Base-by-base conservation (phyloP, 192 early-diverging fungal genomes). In the Linnemannia hyalina region DNA sequence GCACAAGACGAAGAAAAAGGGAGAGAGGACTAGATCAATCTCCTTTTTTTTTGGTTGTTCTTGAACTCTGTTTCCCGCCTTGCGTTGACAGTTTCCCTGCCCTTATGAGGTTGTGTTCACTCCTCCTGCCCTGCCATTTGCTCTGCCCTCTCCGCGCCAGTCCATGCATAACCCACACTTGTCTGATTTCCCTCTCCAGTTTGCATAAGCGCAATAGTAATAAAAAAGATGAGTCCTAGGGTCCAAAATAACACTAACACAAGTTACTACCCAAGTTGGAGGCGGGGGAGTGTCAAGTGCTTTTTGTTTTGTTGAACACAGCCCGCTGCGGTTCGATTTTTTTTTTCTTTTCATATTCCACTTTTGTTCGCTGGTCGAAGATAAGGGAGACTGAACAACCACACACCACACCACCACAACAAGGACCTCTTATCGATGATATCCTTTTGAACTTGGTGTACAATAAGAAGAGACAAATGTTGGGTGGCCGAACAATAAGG, bases 201-300 rank as follows among this genome's bases (percentile, higher is more conserved):
- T 65, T 65, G 60, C 60, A 65, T 65, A 65, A 65, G 60, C 60
- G 26, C 60, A 65, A 65, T 3, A 32, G 26, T 65, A 29, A 65
- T n/a, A 29, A 65, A 32, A 32, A 60, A 26, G 7, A 52, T 4
- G 44, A 15, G 49, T 22, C 18, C n/a, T 60, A 60, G 55, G 55
- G 55, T 5, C 2, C 26, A 9, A 63, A 65, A 13, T 9, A 65
- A 32, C 10, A 46, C 11, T 0, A 46, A 46, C 44, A 23, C 60
- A 65, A 32, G 60, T 32, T 65, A 10, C n/a, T 32, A 65, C 60
- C 10, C 60, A 32, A 32, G 29, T 65, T 65, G 60, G 60, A 60
- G 55, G 55, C 55, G 55, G 55, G n/a, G 10, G 55, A 65, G 60
- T 10, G 60, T 65, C 60, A 65, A 65, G 60, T 65, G 60, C 60